These are phyloP conservation scores for Aspergillus pseudoviridinutans DNA, from an alignment of 2,329 filamentous ascomycete genomes.

Conservation along the genomic window DNA sequence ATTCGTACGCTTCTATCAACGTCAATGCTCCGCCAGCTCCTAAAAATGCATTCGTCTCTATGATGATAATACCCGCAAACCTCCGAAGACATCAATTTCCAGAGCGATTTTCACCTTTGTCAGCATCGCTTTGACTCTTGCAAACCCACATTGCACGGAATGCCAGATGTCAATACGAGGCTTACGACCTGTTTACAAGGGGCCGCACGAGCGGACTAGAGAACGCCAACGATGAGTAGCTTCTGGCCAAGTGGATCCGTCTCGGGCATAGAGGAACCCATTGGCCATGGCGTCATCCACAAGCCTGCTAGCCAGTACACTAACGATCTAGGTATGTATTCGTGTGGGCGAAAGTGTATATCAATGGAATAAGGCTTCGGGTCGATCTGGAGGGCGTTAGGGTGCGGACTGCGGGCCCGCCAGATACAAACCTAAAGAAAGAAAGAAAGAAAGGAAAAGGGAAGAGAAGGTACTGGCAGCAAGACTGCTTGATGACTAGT, in stretches of 20 bases:
- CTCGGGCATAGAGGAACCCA: slow-evolving; percentile 4
- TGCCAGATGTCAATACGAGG: not conserved
- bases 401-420: slow-evolving; percentile 11
- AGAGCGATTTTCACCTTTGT: not conserved
- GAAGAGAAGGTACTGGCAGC: not conserved
- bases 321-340: slow-evolving; percentile 1
- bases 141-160: not conserved
- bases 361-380: slow-evolving; percentile 14
- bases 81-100: not conserved
- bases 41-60: no score
- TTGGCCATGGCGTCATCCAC: slow-evolving; percentile 9
- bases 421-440: slow-evolving; percentile 6
- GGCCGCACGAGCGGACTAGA: slow-evolving; percentile 9
- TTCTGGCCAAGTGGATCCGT: slow-evolving; percentile 31
- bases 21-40: not conserved
- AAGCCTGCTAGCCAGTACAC: slow-evolving; percentile 5
- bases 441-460: not conserved
- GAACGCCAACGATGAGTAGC: slow-evolving; percentile 35
- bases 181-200: not conserved
- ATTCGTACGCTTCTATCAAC: not conserved
- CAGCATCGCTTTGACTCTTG: no score
- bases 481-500: slow-evolving; percentile 2
- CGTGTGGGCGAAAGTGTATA: not conserved
- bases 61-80: not conserved
- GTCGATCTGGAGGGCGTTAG: slow-evolving; percentile 21